Evolutionary conservation across 2,329 filamentous ascomycete genomes (phyloP), one percentile per base, ranked within the genome.

Genomic region (Pyrenochaeta sp.): DNA sequence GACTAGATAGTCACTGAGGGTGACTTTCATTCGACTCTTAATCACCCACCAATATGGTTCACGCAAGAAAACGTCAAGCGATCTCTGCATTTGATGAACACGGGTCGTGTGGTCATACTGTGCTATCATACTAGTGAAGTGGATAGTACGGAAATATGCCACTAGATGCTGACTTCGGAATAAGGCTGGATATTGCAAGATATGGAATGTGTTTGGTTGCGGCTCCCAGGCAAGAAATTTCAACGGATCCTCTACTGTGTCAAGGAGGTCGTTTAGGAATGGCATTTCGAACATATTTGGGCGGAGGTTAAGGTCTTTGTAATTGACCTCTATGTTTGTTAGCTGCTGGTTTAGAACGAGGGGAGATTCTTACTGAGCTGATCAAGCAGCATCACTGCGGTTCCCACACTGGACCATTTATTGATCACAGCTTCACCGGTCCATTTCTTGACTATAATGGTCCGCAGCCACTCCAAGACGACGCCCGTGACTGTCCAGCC

Each of bases 61-160:
- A n/a, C 47, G 49, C 3, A 68, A 38, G 23, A 64, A 57, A 19
- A 48, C 39, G 8, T 63, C 55, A 17, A 69, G 44, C 4, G 57
- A 52, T 28, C 51, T 55, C 37, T 62, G 48, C 44, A 73, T 60
- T 14, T 66, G 59, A 7, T 51, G 49, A 5, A 53, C 59, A 13
- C 63, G 62, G 20, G 61, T 55, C 3, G 67, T 63, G 9, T 59
- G 54, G 61, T 94, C 88, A 58, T 86, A 91, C 11, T 87, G 82
- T 44, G 85, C 83, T 55, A 86, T 89, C 93, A 97, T 97, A 11
- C 82, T 81, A 0, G 89, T 84, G 60, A 94, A 90, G 65, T 96
- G 96, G 61, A 96, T 86, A 3, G 90, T 84, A 13, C 93, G 86
- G 67, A 97, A 96, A 66, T 91, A 96, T 0, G 84, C 85, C 3